These are phyloP conservation scores for Paecilomyces niveus DNA, from an alignment of 2,329 filamentous ascomycete species.

Conservation along the genomic window DNA sequence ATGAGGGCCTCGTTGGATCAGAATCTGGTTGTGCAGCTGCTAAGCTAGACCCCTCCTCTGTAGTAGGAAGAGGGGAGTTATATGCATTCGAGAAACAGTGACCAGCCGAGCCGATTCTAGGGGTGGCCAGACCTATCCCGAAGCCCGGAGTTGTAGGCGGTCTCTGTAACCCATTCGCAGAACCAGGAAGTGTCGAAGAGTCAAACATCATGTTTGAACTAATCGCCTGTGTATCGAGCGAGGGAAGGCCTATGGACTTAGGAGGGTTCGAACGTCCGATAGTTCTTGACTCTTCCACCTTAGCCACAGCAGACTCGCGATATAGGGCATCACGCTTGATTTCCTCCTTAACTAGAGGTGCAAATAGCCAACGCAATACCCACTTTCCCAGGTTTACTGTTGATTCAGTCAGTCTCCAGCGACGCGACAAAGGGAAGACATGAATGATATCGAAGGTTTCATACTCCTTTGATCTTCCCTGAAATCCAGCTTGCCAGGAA, in stretches of 20 bases:
- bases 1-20: conserved; percentile 45
- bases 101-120: conserved; percentile 33
- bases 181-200: conserved; percentile 49
- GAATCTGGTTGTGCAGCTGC: conserved; percentile 45
- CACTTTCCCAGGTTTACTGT: conserved; percentile 93
- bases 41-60: conserved; percentile 23
- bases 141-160: conserved; percentile 67
- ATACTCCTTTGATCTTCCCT: conserved; percentile 88
- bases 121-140: conserved; percentile 70
- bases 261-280: conserved; percentile 4
- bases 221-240: not conserved
- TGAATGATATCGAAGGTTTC: conserved; percentile 20
- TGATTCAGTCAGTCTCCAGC: not conserved
- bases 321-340: conserved; percentile 71
- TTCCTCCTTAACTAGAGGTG: conserved; percentile 82
- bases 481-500: conserved; percentile 71
- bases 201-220: not conserved
- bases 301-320: conserved; percentile 61
- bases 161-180: conserved; percentile 53
- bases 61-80: conserved; percentile 24
- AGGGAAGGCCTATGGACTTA: conserved; percentile 5
- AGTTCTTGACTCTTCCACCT: conserved; percentile 47
- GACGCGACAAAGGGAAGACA: not conserved
- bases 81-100: conserved; percentile 24
- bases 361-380: conserved; percentile 88